Conservation (phyloP, 176 grass and related monocot genomes). For the Eleusine indica region DNA sequence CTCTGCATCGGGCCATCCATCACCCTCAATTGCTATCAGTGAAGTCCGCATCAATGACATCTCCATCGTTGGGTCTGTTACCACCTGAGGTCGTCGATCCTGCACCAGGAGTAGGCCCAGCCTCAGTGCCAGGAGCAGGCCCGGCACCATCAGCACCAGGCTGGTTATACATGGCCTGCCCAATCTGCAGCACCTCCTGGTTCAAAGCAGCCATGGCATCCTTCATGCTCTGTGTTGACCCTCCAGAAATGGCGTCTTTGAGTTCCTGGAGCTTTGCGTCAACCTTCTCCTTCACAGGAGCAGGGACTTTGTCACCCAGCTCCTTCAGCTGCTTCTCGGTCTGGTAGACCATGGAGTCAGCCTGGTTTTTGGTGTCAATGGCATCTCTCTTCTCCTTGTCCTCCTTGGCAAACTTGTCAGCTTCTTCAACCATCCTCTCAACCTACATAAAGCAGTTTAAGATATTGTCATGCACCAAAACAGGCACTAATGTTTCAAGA, state of each 20-base stretch:
- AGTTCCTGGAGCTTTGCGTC: slow-evolving; percentile 84
- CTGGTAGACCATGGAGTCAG: slow-evolving; percentile 88
- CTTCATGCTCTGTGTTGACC: slow-evolving; percentile 82
- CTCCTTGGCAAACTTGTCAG: slow-evolving; percentile 90
- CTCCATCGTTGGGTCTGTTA: slow-evolving; percentile 64
- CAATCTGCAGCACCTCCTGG: slow-evolving; percentile 98
- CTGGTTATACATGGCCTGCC: slow-evolving; percentile 91
- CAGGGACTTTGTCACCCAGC: slow-evolving; percentile 85
- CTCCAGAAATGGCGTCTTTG: slow-evolving; percentile 78
- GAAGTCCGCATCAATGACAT: slow-evolving; percentile 96
- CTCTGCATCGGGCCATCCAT: slow-evolving; percentile 6
- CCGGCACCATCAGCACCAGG: slow-evolving; percentile 48
- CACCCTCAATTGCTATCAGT: slow-evolving; percentile 79
- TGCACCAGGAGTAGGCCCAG: slow-evolving; percentile 51
- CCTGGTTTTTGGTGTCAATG: slow-evolving; percentile 97
- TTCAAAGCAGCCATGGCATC: slow-evolving; percentile 88
- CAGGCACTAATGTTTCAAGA: background rate
- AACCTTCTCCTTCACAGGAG: slow-evolving; percentile 83
- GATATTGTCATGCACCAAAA: background rate
- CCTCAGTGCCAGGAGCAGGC: slow-evolving; percentile 55
- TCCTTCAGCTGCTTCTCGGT: slow-evolving; percentile 98
- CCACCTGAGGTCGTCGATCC: slow-evolving; percentile 40
- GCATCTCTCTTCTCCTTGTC: slow-evolving; percentile 98
- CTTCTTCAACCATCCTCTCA: slow-evolving; percentile 93
- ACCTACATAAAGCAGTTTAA: slow-evolving; percentile 51